phyloP scores from a whole-genome alignment of 805 yeast genomes.

The Candida nemodendra region DNA sequence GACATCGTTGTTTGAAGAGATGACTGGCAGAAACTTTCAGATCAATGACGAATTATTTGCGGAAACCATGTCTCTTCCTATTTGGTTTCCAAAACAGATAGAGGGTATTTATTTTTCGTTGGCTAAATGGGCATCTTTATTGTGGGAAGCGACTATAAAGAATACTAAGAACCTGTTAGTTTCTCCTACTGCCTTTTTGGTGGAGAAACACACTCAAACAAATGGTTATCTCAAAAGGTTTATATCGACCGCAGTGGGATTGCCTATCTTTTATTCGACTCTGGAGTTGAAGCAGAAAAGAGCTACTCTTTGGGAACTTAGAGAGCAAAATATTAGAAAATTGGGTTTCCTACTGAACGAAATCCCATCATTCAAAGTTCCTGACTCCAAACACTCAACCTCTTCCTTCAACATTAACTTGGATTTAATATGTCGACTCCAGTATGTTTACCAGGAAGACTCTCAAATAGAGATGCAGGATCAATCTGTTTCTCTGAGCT shows the following conservation, averaged over 20 bases:
- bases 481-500: constrained; percentile 1
- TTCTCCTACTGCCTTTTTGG: constrained; percentile 28
- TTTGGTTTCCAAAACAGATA: constrained; percentile 23
- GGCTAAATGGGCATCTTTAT: constrained; percentile 16
- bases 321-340: constrained; percentile 32
- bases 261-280: constrained; percentile 36
- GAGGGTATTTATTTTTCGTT: constrained; percentile 8
- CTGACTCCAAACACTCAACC: background rate
- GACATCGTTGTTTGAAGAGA: constrained; percentile 25
- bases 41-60: constrained; percentile 14
- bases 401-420: constrained; percentile 1
- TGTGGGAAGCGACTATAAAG: constrained; percentile 12
- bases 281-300: constrained; percentile 30
- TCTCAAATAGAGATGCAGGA: constrained; percentile 1
- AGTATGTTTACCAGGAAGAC: constrained; percentile 1
- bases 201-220: constrained; percentile 19
- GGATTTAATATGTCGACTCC: constrained; percentile 6
- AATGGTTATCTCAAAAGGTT: constrained; percentile 20
- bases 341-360: constrained; percentile 37
- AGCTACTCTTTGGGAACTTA: constrained; percentile 19
- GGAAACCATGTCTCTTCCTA: constrained; percentile 19
- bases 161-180: constrained; percentile 16
- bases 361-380: constrained; percentile 28
- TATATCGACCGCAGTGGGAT: constrained; percentile 31
- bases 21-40: constrained; percentile 18